Base-by-base conservation (phyloP, 1,284 basidiomycete genomes). In the Erythrobasidium hasegawianum region DNA sequence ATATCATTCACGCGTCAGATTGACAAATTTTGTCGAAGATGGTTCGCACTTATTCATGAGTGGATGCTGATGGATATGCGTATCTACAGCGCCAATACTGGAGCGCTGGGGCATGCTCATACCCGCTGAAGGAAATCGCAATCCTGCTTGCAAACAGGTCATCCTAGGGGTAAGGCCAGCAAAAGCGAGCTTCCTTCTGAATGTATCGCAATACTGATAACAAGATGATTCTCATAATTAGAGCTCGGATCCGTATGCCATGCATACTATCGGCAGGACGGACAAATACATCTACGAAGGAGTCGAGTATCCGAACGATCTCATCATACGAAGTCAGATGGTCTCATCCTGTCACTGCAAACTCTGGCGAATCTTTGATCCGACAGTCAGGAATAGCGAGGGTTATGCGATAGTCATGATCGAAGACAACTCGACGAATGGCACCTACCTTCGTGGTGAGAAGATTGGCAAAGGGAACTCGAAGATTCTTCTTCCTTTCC, bases 351-450 rank as follows among this genome's bases (percentile, higher is more conserved):
- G 24, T 18, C 73, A 74, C 47, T 72, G 72, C 18, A 54, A 52
- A 43, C 68, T 74, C 56, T 60, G 59, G 54, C 20, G 64, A 29
- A 68, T 61, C 26, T 65, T 47, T 38, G 67, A 68, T 40, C 59
- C 57, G 16, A 50, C 47, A 20, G 54, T 57, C n/a, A 41, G 43
- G 18, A 47, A 49, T 16, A 54, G 54, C 9, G 24, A 54, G 10
- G 22, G 27, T 18, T 64, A 68, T 22, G 72, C 67, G 13, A 33
- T 68, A 13, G 69, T 73, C 16, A 50, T 68, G 16, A 24, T 74
- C n/a, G 62, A 70, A 54, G 72, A 74, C 27, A 47, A 29, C 27
- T 64, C 60, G 16, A 72, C 71, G 2, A 74, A 74, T 29, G 73
- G 73, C 8, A 71, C 72, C 1, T 71, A 59, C 26, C 71, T 74